Conservation (phyloP, 108 stramenopile species). For the Bacterosira constricta region DNA sequence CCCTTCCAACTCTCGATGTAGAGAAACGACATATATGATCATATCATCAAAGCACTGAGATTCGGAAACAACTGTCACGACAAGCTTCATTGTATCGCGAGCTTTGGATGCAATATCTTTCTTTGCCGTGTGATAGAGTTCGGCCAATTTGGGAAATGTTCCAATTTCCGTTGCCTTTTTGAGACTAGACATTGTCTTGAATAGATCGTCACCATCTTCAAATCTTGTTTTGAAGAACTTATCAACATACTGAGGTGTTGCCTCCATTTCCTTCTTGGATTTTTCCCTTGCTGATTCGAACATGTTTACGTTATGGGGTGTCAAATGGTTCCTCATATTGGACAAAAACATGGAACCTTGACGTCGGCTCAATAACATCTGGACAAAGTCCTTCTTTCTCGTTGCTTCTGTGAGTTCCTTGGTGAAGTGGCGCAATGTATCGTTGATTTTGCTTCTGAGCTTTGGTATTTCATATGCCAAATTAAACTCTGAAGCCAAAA, state of each 20-base stretch:
- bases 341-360: constrained; percentile 11
- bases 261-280: background rate
- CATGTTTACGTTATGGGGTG: background rate
- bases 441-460: constrained; percentile 3
- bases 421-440: background rate
- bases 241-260: background rate
- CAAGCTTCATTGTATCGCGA: constrained; percentile 3
- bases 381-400: constrained; percentile 25
- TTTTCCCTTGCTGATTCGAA: background rate
- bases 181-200: constrained; percentile 31
- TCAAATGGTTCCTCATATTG: background rate
- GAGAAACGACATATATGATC: constrained; percentile 11
- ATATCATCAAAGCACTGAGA: constrained; percentile 47
- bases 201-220: constrained; percentile 25
- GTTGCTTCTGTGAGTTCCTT: background rate
- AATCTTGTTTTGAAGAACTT: constrained; percentile 20
- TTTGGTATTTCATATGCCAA: background rate
- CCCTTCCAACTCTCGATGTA: constrained; percentile 32
- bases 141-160: constrained; percentile 14
- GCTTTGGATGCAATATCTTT: constrained; percentile 12
- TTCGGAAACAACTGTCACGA: constrained; percentile 13
- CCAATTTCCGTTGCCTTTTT: constrained; percentile 31
- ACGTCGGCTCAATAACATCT: background rate
- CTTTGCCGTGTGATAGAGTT: constrained; percentile 36
- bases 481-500: constrained; percentile 15